phyloP scores from a whole-genome alignment of 768 basidiomycete species.

The Chalciporus chontae region DNA sequence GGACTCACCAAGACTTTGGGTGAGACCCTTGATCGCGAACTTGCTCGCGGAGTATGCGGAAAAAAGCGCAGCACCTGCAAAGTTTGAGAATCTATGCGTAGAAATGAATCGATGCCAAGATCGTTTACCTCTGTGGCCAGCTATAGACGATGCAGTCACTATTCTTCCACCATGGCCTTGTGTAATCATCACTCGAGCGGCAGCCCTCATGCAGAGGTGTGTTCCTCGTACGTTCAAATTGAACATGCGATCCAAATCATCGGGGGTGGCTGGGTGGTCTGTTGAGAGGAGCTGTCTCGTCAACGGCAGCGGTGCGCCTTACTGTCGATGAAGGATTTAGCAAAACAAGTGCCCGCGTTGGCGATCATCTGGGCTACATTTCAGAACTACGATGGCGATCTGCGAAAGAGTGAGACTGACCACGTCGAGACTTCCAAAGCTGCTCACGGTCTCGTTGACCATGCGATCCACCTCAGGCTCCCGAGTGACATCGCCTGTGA shows the following conservation, averaged over 20 bases:
- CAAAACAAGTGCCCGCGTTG: slow-evolving; percentile 2
- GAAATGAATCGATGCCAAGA: not conserved
- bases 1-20: slow-evolving; percentile 21
- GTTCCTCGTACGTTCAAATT: slow-evolving; percentile 35
- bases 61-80: slow-evolving; percentile 8
- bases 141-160: slow-evolving; percentile 21
- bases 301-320: not conserved
- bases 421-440: slow-evolving; percentile 1
- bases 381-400: not conserved
- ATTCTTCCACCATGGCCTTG: slow-evolving; percentile 44
- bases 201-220: slow-evolving; percentile 41
- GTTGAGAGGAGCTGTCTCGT: not conserved
- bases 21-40: slow-evolving; percentile 37
- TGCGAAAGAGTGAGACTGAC: not conserved
- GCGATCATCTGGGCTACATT: not conserved
- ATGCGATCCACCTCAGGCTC: slow-evolving; percentile 1
- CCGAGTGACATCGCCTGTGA: not conserved
- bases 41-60: slow-evolving; percentile 32
- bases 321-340: not conserved
- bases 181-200: slow-evolving; percentile 40
- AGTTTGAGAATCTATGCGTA: slow-evolving; percentile 5
- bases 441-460: not conserved
- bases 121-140: not conserved
- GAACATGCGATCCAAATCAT: slow-evolving; percentile 30
- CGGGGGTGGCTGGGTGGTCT: not conserved